Base-by-base conservation (phyloP, 2,329 filamentous ascomycete genomes). In the Colletotrichum gigasporum region DNA sequence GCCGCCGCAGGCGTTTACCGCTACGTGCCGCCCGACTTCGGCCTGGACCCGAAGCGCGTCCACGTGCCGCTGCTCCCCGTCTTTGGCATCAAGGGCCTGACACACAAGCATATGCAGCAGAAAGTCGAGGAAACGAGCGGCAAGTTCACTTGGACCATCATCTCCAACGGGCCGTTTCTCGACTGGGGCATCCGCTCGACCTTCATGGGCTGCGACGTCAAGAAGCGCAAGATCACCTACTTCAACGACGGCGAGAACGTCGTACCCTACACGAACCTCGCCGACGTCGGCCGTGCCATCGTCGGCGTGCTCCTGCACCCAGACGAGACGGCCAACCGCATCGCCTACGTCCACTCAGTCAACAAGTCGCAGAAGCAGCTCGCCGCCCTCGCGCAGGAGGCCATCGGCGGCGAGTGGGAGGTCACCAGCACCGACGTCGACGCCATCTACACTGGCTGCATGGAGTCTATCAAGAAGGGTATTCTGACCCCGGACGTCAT, bases 11-110 rank as follows among this genome's bases (percentile, higher is more conserved):
- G 87, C 5, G 86, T 91, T 0, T 80, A 87, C 71, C 82, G 87
- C 11, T 88, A 90, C 76, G 74, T 91, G 30, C 87, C 88, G 2
- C 85, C 85, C 2, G 87, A 90, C 64, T 91, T 83, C 50, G 80
- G 79, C 32, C 69, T 71, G 42, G 73, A 81, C 75, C 69, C 77
- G 2, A 39, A 48, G 9, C 69, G 68, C 53, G 62, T 64, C 24
- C 66, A 68, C 16, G 48, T 52, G 1, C 32, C 32, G 11, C 16
- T 26, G 10, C 55, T 73, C 4, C 71, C 71, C 48, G 41, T 66
- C 16, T 73, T 69, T 53, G 34, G 16, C 9, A 12, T 55, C 28
- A 73, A 72, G 63, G 61, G 65, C 14, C 34, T 53, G 5, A 42
- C 60, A 24, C 34, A 66, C 60, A 66, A 62, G 34, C 37, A 60